These are phyloP conservation scores for Sphaerulina musiva DNA, from an alignment of 2,329 filamentous ascomycete genomes.

Conservation along the genomic window DNA sequence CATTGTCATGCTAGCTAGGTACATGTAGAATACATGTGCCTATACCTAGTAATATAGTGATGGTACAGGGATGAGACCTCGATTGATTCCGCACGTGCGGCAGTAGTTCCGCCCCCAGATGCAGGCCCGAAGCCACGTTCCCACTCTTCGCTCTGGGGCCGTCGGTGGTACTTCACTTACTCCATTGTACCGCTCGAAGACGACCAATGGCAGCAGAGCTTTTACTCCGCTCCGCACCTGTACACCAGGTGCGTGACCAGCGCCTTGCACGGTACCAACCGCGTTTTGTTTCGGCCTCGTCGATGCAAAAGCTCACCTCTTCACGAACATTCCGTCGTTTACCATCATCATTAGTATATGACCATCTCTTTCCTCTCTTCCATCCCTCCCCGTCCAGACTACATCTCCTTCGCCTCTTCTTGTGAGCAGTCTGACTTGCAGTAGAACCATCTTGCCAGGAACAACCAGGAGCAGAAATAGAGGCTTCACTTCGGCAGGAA, in stretches of 20 bases:
- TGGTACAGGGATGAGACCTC: background rate
- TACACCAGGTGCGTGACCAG: conserved; percentile 1
- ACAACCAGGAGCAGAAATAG: background rate
- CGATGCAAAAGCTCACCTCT: background rate
- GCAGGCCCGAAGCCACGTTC: background rate
- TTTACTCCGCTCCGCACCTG: conserved; percentile 14
- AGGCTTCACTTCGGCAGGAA: too few relatives aligned
- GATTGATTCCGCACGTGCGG: background rate
- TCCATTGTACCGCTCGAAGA: background rate
- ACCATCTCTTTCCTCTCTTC: background rate
- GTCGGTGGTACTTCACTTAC: background rate
- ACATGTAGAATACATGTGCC: too few relatives aligned
- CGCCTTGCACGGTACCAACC: background rate
- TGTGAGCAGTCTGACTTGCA: background rate
- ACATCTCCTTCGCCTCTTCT: background rate
- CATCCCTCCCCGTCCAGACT: too few relatives aligned
- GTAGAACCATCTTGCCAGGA: background rate
- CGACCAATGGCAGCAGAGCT: conserved; percentile 13
- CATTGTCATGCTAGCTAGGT: too few relatives aligned
- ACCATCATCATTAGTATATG: background rate
- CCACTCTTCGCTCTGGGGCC: background rate
- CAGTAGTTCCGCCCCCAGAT: background rate
- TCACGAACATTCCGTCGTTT: conserved; percentile 9
- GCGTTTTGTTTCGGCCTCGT: conserved; percentile 1
- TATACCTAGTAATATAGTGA: too few relatives aligned